These are phyloP conservation scores for Phyllosticta citrichinensis DNA, from an alignment of 2,329 filamentous ascomycete genomes.

Conservation along the genomic window DNA sequence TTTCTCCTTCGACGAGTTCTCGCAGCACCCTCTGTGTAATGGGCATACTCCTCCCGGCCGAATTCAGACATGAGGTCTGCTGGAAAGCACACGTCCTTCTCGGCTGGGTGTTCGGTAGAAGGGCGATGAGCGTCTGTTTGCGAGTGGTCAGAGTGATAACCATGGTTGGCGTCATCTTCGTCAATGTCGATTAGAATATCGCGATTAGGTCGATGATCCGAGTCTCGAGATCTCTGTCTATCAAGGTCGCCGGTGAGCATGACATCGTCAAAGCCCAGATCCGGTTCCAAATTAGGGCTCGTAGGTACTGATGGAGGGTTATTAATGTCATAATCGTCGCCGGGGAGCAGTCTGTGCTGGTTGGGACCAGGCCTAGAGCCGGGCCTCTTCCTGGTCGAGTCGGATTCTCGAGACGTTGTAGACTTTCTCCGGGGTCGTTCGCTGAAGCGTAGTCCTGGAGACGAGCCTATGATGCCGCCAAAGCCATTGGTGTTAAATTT, in stretches of 20 bases:
- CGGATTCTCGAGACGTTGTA: constrained; percentile 20
- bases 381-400: constrained; percentile 18
- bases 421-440: constrained; percentile 22
- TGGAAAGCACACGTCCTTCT: constrained; percentile 90
- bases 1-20: constrained; percentile 33
- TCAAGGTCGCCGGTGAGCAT: constrained; percentile 59
- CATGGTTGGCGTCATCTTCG: constrained; percentile 43
- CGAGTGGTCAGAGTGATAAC: constrained; percentile 14
- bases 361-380: constrained; percentile 17
- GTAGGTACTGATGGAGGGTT: constrained; percentile 54
- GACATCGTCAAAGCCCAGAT: constrained; percentile 48
- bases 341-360: constrained; percentile 21
- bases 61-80: constrained; percentile 69
- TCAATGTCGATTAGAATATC: constrained; percentile 44
- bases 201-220: constrained; percentile 17
- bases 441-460: constrained; percentile 20
- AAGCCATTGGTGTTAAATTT: constrained; percentile 19
- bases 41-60: constrained; percentile 61
- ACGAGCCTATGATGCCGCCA: constrained; percentile 24
- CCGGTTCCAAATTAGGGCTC: constrained; percentile 45
- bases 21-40: constrained; percentile 36
- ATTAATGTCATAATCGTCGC: constrained; percentile 50
- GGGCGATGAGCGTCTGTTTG: constrained; percentile 5
- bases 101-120: constrained; percentile 43
- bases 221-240: constrained; percentile 17